Evolutionary conservation across 2,329 filamentous ascomycete species (phyloP), one percentile per base, ranked within the genome.

Genomic region (Pseudogymnoascus sp.): DNA sequence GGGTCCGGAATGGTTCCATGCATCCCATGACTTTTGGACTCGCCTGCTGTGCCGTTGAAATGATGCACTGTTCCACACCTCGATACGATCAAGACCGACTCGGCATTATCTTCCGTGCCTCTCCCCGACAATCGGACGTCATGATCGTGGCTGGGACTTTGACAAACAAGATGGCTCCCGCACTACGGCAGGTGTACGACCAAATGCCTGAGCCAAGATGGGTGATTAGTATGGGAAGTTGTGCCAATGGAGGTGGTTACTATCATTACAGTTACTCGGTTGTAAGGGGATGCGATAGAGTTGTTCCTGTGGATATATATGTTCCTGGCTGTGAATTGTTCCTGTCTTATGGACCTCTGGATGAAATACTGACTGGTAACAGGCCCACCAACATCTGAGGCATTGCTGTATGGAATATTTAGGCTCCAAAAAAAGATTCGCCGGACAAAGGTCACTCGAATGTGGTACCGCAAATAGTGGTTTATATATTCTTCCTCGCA

Each of bases 81-180:
- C 88, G 91, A 37, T 95, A 96, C 84, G 91, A 96, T 72, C 90
- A 95, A 74, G 91, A 96, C 78, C 86, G 91, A 35, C 81, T 93
- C 65, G 91, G 91, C 67, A 95, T 96, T 74, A 95, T 96, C 75
- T 96, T 95, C 84, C 88, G 91, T 70, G 91, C 90, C 64, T 93
- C 90, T 11, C 91, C 91, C 1, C 88, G 91, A 67, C 91, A 96
- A 77, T 90, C 90, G 65, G 91, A 96, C 76, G 89, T 96, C 68
- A 95, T 96, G 91, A 95, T 96, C 71, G 91, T 96, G 22, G 91
- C 92, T 26, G 92, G 92, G 65, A 96, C 92, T 31, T 84, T 96
- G 66, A 96, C 91, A 70, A 96, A 96, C 82, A 96, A 96, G 82
- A 96, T 96, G 92, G 91, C 91, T 0, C 91, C 92, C 2, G 92